Conservation (phyloP, 2,329 filamentous ascomycete species). For the Penicillium sp. region DNA sequence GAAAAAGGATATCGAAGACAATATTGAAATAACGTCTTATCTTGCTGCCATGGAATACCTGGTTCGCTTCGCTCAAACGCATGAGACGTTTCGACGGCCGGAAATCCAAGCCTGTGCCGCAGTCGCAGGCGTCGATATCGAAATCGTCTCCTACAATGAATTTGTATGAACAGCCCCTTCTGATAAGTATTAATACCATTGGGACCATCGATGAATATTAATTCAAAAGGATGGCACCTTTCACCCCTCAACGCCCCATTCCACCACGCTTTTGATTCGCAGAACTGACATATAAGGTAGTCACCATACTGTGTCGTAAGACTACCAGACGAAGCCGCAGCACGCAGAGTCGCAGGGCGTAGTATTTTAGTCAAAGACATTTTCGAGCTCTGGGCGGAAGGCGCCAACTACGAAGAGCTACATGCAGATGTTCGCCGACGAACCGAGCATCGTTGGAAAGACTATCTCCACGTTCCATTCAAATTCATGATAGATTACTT, state of each 20-base stretch:
- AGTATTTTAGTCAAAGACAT: constrained; percentile 79
- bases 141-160: constrained; percentile 70
- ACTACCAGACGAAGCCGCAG: constrained; percentile 62
- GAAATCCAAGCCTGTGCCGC: constrained; percentile 78
- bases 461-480: constrained; percentile 66
- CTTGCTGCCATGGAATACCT: constrained; percentile 63
- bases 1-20: background rate
- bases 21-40: background rate
- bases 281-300: constrained; percentile 45
- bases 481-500: constrained; percentile 83
- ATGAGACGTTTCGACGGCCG: constrained; percentile 83
- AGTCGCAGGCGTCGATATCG: constrained; percentile 62
- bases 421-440: constrained; percentile 60
- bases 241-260: background rate
- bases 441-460: constrained; percentile 62
- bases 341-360: constrained; percentile 64
- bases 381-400: constrained; percentile 83
- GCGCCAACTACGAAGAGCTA: constrained; percentile 62
- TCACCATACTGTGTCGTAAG: constrained; percentile 80
- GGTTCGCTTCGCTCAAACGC: constrained; percentile 81
- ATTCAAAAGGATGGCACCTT: background rate
- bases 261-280: constrained; percentile 8
- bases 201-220: background rate
- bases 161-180: constrained; percentile 55
- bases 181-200: constrained; percentile 3